A percentile compares a stretch with the other conserved stretches of the same genome.
Conservation (phyloP, 192 early-diverging fungal species). For the Rhizophagus clarus region DNA sequence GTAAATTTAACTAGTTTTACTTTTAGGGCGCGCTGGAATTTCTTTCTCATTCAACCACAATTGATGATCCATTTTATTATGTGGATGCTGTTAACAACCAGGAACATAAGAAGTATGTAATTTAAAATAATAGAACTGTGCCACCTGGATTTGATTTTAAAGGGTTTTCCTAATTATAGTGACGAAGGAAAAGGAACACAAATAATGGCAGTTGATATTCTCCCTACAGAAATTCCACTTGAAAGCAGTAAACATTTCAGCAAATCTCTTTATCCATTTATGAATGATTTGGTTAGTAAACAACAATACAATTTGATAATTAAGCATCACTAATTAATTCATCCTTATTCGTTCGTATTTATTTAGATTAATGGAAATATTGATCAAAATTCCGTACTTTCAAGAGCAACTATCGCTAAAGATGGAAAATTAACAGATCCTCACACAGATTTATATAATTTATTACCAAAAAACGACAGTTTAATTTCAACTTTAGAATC, state of each 20-base stretch:
- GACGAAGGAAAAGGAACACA: constrained; percentile 84
- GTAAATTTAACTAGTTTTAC: background rate
- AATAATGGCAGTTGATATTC: constrained; percentile 96
- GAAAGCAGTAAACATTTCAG: constrained; percentile 95
- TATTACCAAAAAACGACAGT: constrained; percentile 34
- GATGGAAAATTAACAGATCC: constrained; percentile 62
- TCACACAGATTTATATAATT: constrained; percentile 51
- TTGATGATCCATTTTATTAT: constrained; percentile 90
- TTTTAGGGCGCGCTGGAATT: constrained; percentile 90
- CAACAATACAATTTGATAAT: background rate
- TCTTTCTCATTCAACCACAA: constrained; percentile 85
- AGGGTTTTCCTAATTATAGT: constrained; percentile 32
- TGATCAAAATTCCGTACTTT: constrained; percentile 71
- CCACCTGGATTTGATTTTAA: constrained; percentile 2
- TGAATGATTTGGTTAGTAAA: constrained; percentile 75
- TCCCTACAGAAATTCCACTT: constrained; percentile 94
- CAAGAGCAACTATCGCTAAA: constrained; percentile 76
- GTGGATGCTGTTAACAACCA: constrained; percentile 77
- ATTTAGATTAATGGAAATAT: constrained; percentile 46
- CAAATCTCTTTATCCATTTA: constrained; percentile 76
- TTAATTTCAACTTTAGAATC: background rate
- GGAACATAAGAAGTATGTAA: constrained; percentile 68
- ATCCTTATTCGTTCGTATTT: background rate
- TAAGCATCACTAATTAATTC: no score
- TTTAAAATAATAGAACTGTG: constrained; percentile 22